These are phyloP conservation scores for Debaryomyces nepalensis DNA, from an alignment of 1,139 yeast species.

Conservation along the genomic window DNA sequence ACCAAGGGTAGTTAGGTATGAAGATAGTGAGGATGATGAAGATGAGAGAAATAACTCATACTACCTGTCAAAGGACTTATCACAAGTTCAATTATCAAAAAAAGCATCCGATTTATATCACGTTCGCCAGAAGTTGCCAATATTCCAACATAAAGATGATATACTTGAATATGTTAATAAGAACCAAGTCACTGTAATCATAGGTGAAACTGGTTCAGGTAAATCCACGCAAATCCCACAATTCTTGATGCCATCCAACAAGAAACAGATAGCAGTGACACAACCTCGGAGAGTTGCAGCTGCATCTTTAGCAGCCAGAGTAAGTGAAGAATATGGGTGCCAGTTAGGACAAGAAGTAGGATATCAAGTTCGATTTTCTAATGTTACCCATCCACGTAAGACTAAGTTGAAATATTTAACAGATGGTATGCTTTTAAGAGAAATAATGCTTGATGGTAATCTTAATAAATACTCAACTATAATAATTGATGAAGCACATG, in stretches of 20 bases:
- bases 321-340: conserved; percentile 85
- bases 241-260: conserved; percentile 60
- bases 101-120: conserved; percentile 53
- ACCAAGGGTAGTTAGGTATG: conserved; percentile 9
- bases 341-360: conserved; percentile 85
- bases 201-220: conserved; percentile 99
- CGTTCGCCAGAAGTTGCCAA: conserved; percentile 68
- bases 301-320: conserved; percentile 89
- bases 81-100: conserved; percentile 30
- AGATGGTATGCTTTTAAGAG: conserved; percentile 96
- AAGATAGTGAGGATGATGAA: conserved; percentile 27
- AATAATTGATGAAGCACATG: conserved; percentile 97
- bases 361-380: conserved; percentile 83
- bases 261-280: conserved; percentile 79
- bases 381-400: conserved; percentile 35
- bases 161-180: conserved; percentile 58
- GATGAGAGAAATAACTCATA: conserved; percentile 28
- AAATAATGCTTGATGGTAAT: conserved; percentile 75
- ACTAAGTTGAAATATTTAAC: conserved; percentile 87
- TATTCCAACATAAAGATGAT: conserved; percentile 70
- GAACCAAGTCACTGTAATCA: conserved; percentile 74
- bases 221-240: conserved; percentile 98
- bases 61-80: conserved; percentile 16
- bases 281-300: conserved; percentile 99
- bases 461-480: conserved; percentile 72